phyloP scores from a whole-genome alignment of 306 rosid genomes.

The Macrotyloma uniflorum region DNA sequence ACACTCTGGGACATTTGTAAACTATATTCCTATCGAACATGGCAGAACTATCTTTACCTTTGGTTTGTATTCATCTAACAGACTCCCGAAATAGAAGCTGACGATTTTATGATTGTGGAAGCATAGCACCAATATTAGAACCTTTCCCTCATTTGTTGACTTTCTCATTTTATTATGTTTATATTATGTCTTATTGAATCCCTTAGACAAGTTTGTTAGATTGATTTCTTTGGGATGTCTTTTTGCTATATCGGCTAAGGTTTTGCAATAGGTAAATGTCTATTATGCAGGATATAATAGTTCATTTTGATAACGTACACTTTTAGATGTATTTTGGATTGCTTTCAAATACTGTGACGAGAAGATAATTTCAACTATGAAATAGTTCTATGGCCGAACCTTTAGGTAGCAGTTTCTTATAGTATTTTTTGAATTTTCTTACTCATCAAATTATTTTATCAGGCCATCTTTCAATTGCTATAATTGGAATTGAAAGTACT shows the following conservation, averaged over 20 bases:
- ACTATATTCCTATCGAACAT: constrained; percentile 22
- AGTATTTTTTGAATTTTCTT: not conserved
- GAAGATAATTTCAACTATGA: too few species aligned
- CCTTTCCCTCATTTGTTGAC: not conserved
- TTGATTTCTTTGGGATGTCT: not conserved
- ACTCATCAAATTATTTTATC: not conserved
- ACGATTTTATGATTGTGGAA: not conserved
- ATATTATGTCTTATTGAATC: not conserved
- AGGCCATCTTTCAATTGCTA: not conserved
- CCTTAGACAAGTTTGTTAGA: not conserved
- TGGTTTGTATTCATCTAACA: constrained; percentile 8
- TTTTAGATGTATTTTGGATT: not conserved
- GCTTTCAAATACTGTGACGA: not conserved
- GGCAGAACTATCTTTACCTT: constrained; percentile 27
- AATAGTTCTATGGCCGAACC: not conserved
- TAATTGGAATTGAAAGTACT: not conserved
- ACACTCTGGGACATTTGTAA: not conserved
- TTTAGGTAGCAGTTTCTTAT: not conserved
- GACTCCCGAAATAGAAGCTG: not conserved
- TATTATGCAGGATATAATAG: not conserved
- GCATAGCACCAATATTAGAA: not conserved
- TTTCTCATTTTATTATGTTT: not conserved
- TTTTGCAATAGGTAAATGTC: not conserved
- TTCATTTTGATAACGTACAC: not conserved
- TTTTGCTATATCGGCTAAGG: not conserved